phyloP scores from a whole-genome alignment of 2,329 filamentous ascomycete species.

The Neopestalotiopsis clavispora region DNA sequence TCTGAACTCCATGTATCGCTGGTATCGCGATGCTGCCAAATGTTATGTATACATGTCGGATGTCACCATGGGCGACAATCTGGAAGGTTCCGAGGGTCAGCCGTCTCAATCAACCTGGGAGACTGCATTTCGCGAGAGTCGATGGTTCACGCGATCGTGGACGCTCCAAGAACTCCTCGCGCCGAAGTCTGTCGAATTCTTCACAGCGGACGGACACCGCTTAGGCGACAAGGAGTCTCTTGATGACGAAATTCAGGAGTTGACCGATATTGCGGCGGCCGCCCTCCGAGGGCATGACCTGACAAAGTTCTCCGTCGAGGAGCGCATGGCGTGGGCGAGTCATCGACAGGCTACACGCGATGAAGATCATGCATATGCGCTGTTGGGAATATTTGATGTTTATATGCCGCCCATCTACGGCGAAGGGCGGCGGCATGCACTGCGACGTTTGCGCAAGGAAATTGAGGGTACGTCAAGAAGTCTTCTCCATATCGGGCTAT shows the following conservation, averaged over 20 bases:
- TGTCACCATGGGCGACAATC: not conserved
- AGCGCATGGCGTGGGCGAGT: conserved; percentile 29
- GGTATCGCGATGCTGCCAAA: conserved; percentile 10
- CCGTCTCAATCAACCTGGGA: not conserved
- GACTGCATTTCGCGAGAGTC: conserved; percentile 1
- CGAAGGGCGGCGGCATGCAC: not conserved
- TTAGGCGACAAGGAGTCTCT: conserved; percentile 32
- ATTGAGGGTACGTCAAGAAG: not conserved
- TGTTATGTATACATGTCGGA: conserved; percentile 21
- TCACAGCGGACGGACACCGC: conserved; percentile 21
- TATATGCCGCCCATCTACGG: not conserved
- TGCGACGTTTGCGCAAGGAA: not conserved
- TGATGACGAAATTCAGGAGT: conserved; percentile 25
- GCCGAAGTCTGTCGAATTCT: conserved; percentile 33
- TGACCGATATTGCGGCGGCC: conserved; percentile 27
- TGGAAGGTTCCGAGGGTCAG: not conserved
- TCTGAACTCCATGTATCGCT: conserved; percentile 19
- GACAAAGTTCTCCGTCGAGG: conserved; percentile 23
- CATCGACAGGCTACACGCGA: not conserved
- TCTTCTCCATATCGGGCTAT: not conserved
- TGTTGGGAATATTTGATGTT: not conserved
- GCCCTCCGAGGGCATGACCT: conserved; percentile 26
- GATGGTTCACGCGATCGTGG: conserved; percentile 12
- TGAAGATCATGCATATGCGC: conserved; percentile 1
- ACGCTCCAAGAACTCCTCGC: conserved; percentile 21